Evolutionary conservation across 768 basidiomycete species (phyloP).

Genomic region (Favolaschia claudopus): DNA sequence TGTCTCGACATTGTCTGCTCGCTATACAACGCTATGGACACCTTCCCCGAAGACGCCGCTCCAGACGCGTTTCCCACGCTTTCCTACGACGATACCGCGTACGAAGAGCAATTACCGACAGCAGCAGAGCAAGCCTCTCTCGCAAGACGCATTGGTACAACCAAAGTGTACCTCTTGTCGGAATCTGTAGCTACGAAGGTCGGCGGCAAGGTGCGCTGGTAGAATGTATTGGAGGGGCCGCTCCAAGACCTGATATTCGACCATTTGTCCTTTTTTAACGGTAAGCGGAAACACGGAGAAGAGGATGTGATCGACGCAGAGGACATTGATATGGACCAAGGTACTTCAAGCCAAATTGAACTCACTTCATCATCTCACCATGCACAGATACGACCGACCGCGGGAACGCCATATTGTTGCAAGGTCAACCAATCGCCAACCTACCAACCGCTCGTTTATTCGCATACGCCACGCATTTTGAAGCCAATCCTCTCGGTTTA

Average conservation of each 20-base stretch:
- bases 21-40: conserved; percentile 53
- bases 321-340: conserved; percentile 45
- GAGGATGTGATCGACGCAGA: conserved; percentile 41
- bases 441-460: conserved; percentile 82
- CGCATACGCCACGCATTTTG: conserved; percentile 83
- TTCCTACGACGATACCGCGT: conserved; percentile 64
- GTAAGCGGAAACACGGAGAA: conserved; percentile 53
- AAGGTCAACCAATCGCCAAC: conserved; percentile 74
- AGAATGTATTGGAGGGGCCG: conserved; percentile 44
- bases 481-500: conserved; percentile 73
- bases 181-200: conserved; percentile 66
- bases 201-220: conserved; percentile 74
- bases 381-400: conserved; percentile 56
- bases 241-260: conserved; percentile 55
- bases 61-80: conserved; percentile 43
- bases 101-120: conserved; percentile 63
- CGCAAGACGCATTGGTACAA: conserved; percentile 72
- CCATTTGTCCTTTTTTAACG: conserved; percentile 40
- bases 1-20: conserved; percentile 10
- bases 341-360: conserved; percentile 25
- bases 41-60: conserved; percentile 43
- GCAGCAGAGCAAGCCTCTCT: conserved; percentile 48
- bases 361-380: neutral
- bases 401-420: conserved; percentile 74
- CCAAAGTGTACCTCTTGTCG: conserved; percentile 80